phyloP scores from a whole-genome alignment of 208 protist species.

The Leishmania guyanensis region DNA sequence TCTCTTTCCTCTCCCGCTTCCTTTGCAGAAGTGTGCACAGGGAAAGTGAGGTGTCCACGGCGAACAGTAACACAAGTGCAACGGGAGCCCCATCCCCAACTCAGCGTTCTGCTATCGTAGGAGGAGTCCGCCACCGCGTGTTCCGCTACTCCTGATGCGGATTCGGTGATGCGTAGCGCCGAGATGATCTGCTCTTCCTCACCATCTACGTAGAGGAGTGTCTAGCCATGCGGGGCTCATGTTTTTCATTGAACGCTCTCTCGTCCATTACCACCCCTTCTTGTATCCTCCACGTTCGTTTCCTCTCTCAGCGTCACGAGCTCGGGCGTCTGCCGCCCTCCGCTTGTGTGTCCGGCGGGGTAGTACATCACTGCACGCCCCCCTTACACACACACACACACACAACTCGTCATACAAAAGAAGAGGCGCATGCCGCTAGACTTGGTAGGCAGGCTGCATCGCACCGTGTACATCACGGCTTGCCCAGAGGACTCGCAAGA shows the following conservation, averaged over 20 bases:
- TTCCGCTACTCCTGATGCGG: not conserved
- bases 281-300: too few relatives aligned
- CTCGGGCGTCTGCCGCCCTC: not conserved
- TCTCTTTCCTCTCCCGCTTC: not conserved
- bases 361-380: not conserved
- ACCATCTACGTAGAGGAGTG: not conserved
- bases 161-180: not conserved
- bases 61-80: not conserved
- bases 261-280: not conserved
- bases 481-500: constrained; percentile 62
- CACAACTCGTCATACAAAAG: not conserved
- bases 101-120: not conserved
- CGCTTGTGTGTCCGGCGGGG: not conserved
- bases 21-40: not conserved
- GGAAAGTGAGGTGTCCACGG: not conserved
- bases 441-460: constrained; percentile 85
- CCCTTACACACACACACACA: not conserved
- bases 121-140: not conserved
- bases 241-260: not conserved
- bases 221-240: not conserved
- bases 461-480: constrained; percentile 79
- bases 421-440: constrained; percentile 62
- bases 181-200: not conserved
- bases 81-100: not conserved
- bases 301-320: not conserved